Base-by-base conservation (phyloP, 352 stramenopile species). In the Blastocystis sp. region DNA sequence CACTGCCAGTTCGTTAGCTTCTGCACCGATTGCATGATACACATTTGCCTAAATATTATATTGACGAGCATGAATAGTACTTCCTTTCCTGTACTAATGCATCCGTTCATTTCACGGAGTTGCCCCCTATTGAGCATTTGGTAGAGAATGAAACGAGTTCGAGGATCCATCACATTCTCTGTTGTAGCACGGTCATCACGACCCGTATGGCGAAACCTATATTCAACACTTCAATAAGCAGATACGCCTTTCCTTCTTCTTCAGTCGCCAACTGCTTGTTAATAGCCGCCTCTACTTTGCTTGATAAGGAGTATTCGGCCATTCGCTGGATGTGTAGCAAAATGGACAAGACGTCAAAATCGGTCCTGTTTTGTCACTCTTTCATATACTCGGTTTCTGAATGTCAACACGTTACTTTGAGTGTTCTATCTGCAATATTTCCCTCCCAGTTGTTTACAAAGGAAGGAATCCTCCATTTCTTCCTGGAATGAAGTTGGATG, bases 71-170 rank as follows among this genome's bases (percentile, higher is more conserved):
- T 24, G 12, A 29, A 12, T 16, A 9, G 5, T 14, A 86, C 83
- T 90, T 99, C 97, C 89, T 99, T 99, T 46, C 97, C 97, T 9
- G 97, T 99, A 89, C 93, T 98, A 46, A 99, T 88, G 89, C 97
- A 99, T 58, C 97, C 97, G 90, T 99, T 97, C 88, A 99, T 98
- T 88, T 97, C 92, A 54, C 93, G 92, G 49, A 99, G 91, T 78
- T 98, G 94, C 65, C 94, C 94, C 78, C 93, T 94, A 89, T 96
- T 98, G 11, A 99, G 90, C 92, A 99, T 94, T 89, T 97, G 97
- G 91, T 98, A 99, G 43, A 99, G 91, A 88, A 99, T 98, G 90
- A 99, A 94, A 54, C 97, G 92, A 57, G 96, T 99, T 27, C 96
- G 92, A 43, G 96, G 96, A 92, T 99, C 96, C 73, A 99, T 92